Evolutionary conservation across 2,329 filamentous ascomycete genomes (phyloP), one percentile per base, ranked within the genome.

Genomic region (Xylariales sp.): DNA sequence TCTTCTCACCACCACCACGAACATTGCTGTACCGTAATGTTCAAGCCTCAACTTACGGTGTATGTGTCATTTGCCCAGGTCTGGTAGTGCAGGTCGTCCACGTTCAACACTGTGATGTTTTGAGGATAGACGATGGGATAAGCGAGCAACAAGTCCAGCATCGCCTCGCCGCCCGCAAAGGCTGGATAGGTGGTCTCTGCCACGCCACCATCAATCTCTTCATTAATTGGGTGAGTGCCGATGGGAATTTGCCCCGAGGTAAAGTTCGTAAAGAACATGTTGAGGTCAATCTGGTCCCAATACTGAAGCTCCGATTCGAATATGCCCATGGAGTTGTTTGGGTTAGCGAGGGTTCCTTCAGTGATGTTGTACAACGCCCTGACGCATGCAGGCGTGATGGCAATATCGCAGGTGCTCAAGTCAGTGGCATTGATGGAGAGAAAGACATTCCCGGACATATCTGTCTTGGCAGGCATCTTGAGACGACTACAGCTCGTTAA

Each of bases 1-100:
- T 2, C 5, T 8, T 10, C 14, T 13, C 10, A 5, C 16, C 11
- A 25, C 19, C 28, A n/a, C n/a, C n/a, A n/a, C n/a, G n/a, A n/a
- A n/a, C n/a, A n/a, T n/a, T n/a, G n/a, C n/a, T n/a, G n/a, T n/a
- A n/a, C n/a, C n/a, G n/a, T n/a, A n/a, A n/a, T n/a, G n/a, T n/a
- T n/a, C n/a, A n/a, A n/a, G n/a, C n/a, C n/a, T n/a, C n/a, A 38
- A 37, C 23, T 37, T 33, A 29, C 37, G 28, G 37, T 34, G 18
- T 43, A 32, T 8, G 33, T 40, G 37, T 41, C 24, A 38, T 47
- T 31, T 43, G 40, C 12, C 38, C 42, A 30, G 28, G 38, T 34
- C 36, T 65, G 57, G 34, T 67, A 66, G 11, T 63, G 40, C 11
- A 56, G 48, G 52, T 69, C 69, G 38, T 71, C 69, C 2, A 62